phyloP scores from a whole-genome alignment of 179 eudicot genomes.

The Heliamphora pulchella region DNA sequence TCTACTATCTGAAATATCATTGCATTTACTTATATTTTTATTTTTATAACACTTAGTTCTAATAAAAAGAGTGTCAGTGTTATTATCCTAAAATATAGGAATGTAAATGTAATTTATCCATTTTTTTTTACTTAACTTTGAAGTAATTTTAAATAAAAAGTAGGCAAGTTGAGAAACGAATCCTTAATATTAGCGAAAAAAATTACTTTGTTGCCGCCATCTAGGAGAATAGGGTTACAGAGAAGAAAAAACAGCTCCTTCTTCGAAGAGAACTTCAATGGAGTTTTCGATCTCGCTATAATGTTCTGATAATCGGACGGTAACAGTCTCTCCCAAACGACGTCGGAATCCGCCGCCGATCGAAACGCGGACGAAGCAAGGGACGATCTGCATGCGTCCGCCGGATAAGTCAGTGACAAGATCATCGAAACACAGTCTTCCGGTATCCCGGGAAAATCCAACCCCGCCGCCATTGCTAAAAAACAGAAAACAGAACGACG shows the following conservation, averaged over 20 bases:
- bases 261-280: conserved; percentile 27
- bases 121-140: too few species aligned
- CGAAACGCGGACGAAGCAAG: conserved; percentile 12
- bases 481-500: too few species aligned
- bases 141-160: too few species aligned
- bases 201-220: conserved; percentile 36
- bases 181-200: too few species aligned
- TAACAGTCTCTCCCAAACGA: conserved; percentile 30
- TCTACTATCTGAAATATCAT: too few species aligned
- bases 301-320: conserved; percentile 22
- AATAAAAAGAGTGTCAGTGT: too few species aligned
- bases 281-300: conserved; percentile 16
- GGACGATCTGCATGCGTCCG: conserved; percentile 19
- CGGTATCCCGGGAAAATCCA: conserved; percentile 15
- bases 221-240: conserved; percentile 33
- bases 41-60: too few species aligned
- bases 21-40: too few species aligned
- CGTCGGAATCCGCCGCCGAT: conserved; percentile 22
- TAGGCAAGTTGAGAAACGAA: too few species aligned
- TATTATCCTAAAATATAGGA: too few species aligned
- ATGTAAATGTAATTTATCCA: too few species aligned
- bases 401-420: conserved; percentile 31
- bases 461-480: too few species aligned
- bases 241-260: conserved; percentile 38
- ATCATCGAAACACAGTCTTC: conserved; percentile 35